Conservation (phyloP, 2,329 filamentous ascomycete genomes). For the Fusarium fujikuroi region DNA sequence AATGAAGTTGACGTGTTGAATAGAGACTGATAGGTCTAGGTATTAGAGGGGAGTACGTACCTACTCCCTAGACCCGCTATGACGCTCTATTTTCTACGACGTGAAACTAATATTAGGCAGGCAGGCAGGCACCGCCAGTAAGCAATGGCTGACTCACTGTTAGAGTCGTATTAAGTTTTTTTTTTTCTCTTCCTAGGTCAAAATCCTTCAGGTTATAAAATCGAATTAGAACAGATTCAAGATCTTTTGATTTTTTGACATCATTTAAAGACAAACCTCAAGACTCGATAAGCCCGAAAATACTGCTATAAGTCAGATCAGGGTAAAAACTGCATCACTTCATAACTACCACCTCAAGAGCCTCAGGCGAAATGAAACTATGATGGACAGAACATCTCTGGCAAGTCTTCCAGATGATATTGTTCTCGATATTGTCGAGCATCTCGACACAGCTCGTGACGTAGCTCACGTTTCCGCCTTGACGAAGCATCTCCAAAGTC, state of each 20-base stretch:
- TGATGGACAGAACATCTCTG: slow-evolving; percentile 49
- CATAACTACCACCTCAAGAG: background rate
- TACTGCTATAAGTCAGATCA: background rate
- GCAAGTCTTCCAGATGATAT: slow-evolving; percentile 61
- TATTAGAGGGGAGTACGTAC: background rate
- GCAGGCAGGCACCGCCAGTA: slow-evolving; percentile 2
- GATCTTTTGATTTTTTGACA: background rate
- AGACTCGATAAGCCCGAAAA: background rate
- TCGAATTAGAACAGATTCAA: background rate
- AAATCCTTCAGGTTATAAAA: background rate
- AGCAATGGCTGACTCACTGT: slow-evolving; percentile 9
- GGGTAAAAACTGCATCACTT: slow-evolving; percentile 9
- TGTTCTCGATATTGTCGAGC: slow-evolving; percentile 59
- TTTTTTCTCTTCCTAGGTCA: background rate
- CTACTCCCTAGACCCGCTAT: slow-evolving; percentile 21
- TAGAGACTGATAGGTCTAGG: background rate
- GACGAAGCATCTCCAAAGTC: slow-evolving; percentile 52
- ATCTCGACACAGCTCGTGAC: slow-evolving; percentile 61
- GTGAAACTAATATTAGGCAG: background rate
- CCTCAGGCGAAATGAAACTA: slow-evolving; percentile 24
- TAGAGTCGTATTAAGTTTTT: background rate
- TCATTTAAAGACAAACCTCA: background rate
- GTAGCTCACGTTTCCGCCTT: slow-evolving; percentile 55
- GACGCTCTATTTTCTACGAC: background rate
- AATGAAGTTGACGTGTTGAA: background rate